Base-by-base conservation (phyloP, 768 basidiomycete genomes). In the Leccinum fibrillosum region DNA sequence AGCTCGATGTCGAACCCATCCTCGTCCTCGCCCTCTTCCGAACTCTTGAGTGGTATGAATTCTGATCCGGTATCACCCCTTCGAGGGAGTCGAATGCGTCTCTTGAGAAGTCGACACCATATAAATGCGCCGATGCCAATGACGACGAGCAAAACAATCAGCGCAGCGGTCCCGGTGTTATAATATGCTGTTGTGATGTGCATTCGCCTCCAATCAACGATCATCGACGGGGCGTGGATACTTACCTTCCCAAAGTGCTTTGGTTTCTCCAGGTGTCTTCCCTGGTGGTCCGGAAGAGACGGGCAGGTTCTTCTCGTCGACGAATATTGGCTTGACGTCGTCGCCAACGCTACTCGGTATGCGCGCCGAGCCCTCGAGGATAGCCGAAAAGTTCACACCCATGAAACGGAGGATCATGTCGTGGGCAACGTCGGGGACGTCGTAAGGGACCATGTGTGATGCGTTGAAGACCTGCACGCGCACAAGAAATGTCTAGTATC, bases 321-420 rank as follows among this genome's bases (percentile, higher is more conserved):
- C 64, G 49, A 88, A 83, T 17, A 82, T 64, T 3, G 90, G 87
- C 66, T 94, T 90, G n/a, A 74, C 74, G 34, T 83, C 76, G 44
- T 79, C 78, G 12, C 95, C 97, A 26, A 99, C 79, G 39, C 82
- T 84, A 59, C 89, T 92, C 13, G 92, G 88, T 56, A 95, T 89
- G 53, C 75, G 79, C 2, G 92, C 93, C 0, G 92, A 86, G 32
- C 90, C 87, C 23, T 90, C 93, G 2, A 86, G 77, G 57, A 98
- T 81, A 2, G 85, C 80, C 25, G 88, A 82, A 65, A 96, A 91
- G 76, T 98, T 89, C 59, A 94, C 85, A 52, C 85, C 88, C 88
- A 98, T 92, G 78, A 99, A 99, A 13, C 97, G 91, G 42, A 97
- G 84, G 64, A 99, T 96, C 97, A 98, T 98, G 73, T 99, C 97